A percentile compares a stretch with the other conserved stretches of the same genome.
phyloP scores from a whole-genome alignment of 345 rosid genomes.

The Microthlaspi erraticum region DNA sequence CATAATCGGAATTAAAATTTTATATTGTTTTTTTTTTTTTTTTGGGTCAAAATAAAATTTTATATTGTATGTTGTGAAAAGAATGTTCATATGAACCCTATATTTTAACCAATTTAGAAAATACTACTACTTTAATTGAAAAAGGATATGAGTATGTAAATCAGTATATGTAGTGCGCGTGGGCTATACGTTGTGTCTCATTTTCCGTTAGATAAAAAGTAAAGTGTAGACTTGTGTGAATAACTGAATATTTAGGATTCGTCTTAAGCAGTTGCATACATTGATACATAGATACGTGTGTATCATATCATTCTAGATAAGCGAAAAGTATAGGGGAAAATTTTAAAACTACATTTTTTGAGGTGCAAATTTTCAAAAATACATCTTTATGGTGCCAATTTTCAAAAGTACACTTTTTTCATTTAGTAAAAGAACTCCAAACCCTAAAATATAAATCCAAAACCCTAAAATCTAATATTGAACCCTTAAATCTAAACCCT shows the following conservation, averaged over 20 bases:
- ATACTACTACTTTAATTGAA: neutral
- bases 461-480: too few species aligned
- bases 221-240: constrained; percentile 15
- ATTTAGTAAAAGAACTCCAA: too few species aligned
- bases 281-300: constrained; percentile 15
- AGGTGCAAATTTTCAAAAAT: too few species aligned
- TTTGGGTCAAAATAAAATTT: too few species aligned
- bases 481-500: too few species aligned
- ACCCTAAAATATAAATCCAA: too few species aligned
- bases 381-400: too few species aligned
- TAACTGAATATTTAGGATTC: constrained; percentile 23
- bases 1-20: neutral
- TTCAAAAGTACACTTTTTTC: too few species aligned
- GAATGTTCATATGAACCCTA: neutral
- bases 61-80: neutral
- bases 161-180: constrained; percentile 39
- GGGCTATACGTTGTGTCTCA: constrained; percentile 12
- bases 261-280: constrained; percentile 11
- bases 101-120: constrained; percentile 1
- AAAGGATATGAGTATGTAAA: neutral
- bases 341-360: too few species aligned
- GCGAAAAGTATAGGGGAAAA: too few species aligned
- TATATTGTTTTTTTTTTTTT: too few species aligned
- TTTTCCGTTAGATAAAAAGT: constrained; percentile 18
- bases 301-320: constrained; percentile 20